Base-by-base conservation (phyloP, 1,139 yeast species). In the Yamadazyma songkhlaensis region DNA sequence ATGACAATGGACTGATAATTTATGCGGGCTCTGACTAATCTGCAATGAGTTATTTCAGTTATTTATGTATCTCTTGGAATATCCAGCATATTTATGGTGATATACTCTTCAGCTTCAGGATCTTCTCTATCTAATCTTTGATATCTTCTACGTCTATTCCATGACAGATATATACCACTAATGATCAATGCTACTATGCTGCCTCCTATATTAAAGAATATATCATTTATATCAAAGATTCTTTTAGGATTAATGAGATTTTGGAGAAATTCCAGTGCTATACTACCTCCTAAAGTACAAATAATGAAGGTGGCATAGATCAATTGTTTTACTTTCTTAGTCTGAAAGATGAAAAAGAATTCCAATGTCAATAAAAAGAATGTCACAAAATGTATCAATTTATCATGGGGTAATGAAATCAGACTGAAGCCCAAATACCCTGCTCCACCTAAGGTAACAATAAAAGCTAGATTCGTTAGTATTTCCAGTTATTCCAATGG, bases 331-430 rank as follows among this genome's bases (percentile, higher is more conserved):
- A 70, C 55, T 7, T 55, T 58, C 31, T 51, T 53, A 23, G 67
- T 55, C 32, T 78, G 79, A 37, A 79, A 60, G 7, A 78, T 54
- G 64, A 78, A 77, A 62, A 77, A 80, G 51, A 80, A 76, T 39
- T 74, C 75, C 21, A 62, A 50, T 1, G 84, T 75, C 10, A 80
- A 58, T 4, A 75, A 42, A 40, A 71, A 61, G 51, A 81, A 80
- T 20, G 77, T 68, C 13, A 54, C 35, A 38, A 73, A 73, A 47
- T 80, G 86, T 17, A 77, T 52, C 6, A 64, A 45, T 55, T 80
- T 80, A 56, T 80, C 86, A 51, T 77, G 67, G n/a, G 48, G 46
- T 27, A 78, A 47, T 20, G 60, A 62, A 22, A 74, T 46, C 64
- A 64, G 67, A 29, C 80, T 72, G 47, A 79, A 72, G 10, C 85